phyloP scores from a whole-genome alignment of 106 monocot genomes.

The Iris macrosiphon region DNA sequence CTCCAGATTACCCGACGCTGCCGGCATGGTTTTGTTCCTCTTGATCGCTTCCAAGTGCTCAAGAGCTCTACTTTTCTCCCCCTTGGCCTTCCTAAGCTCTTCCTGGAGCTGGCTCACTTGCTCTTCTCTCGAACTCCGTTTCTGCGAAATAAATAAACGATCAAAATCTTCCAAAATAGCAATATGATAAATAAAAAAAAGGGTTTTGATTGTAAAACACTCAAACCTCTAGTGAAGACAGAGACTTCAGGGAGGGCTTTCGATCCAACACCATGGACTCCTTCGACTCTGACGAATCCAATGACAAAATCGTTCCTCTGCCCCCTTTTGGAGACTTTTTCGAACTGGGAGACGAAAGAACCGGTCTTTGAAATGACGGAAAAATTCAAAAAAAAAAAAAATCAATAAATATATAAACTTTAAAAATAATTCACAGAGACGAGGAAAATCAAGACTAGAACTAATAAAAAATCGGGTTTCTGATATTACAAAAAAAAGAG shows the following conservation, averaged over 20 bases:
- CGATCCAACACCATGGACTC: neutral
- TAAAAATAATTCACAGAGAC: no score
- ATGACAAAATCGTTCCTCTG: neutral
- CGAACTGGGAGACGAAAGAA: neutral
- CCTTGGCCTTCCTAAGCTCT: conserved; percentile 42
- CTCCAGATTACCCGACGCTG: conserved; percentile 29
- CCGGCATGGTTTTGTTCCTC: conserved; percentile 19
- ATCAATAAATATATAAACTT: no score
- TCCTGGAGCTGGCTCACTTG: conserved; percentile 42
- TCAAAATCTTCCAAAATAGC: no score
- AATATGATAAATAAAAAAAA: no score
- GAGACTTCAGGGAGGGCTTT: neutral
- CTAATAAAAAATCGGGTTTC: no score
- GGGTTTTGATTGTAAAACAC: no score
- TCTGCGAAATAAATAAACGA: no score
- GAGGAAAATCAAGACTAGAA: no score
- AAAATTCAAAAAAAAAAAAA: no score
- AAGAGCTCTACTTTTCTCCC: conserved; percentile 31
- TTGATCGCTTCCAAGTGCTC: conserved; percentile 17
- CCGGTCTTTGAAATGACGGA: neutral
- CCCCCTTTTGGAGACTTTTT: neutral
- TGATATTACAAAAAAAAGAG: no score
- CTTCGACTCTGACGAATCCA: neutral
- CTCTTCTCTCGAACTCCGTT: no score
- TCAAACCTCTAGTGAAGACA: conserved; percentile 1